phyloP scores from a whole-genome alignment of 805 yeast genomes.

The Saturnispora dispora region DNA sequence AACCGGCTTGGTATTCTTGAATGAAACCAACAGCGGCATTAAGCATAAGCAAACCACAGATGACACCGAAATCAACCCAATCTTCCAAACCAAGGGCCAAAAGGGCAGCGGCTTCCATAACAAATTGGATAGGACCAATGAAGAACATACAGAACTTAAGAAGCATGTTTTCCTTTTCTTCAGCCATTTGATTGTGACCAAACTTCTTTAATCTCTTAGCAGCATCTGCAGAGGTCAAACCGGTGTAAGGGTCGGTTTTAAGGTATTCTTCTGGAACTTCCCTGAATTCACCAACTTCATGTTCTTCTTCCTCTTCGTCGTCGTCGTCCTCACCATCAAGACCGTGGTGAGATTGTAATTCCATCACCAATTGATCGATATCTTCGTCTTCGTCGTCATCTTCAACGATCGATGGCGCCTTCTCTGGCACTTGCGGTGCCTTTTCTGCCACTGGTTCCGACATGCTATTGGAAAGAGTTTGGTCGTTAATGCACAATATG shows the following conservation, averaged over 20 bases:
- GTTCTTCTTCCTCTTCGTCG: conserved; percentile 35
- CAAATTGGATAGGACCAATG: conserved; percentile 94
- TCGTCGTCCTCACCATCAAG: conserved; percentile 42
- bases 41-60: conserved; percentile 74
- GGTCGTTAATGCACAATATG: not conserved
- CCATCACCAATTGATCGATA: conserved; percentile 65
- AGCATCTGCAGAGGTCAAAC: conserved; percentile 74
- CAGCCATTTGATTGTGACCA: conserved; percentile 87
- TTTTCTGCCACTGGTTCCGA: conserved; percentile 11
- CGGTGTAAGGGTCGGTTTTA: conserved; percentile 70
- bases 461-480: not conserved
- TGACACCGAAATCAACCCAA: conserved; percentile 99
- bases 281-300: conserved; percentile 49
- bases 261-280: conserved; percentile 80
- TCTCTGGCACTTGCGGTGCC: conserved; percentile 24
- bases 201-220: conserved; percentile 76
- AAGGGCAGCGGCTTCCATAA: conserved; percentile 94
- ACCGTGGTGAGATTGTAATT: conserved; percentile 64
- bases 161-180: conserved; percentile 71
- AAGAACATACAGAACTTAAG: conserved; percentile 79
- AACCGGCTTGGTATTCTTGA: conserved; percentile 97
- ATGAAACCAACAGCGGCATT: conserved; percentile 93
- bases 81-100: conserved; percentile 94
- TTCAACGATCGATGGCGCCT: conserved; percentile 36
- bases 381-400: conserved; percentile 42